Percentiles rank a stretch among this genome's conserved stretches.
Conservation (phyloP, 192 early-diverging fungal genomes). For the Linnemannia hyalina region DNA sequence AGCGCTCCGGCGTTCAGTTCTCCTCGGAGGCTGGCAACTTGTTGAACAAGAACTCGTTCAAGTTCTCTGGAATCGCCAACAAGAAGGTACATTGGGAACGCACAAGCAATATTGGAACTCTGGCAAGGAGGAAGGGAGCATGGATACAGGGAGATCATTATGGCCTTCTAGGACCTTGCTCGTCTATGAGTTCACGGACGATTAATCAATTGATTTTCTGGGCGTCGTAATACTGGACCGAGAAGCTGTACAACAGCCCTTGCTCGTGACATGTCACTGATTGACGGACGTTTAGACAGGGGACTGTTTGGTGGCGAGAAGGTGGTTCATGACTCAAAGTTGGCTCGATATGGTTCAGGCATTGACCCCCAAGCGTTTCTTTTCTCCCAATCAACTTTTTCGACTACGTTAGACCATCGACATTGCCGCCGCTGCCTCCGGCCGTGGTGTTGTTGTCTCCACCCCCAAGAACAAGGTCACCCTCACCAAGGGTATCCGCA, state of each 20-base stretch:
- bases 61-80: slow-evolving; percentile 86
- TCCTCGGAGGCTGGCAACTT: slow-evolving; percentile 82
- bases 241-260: neutral
- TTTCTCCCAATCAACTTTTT: neutral
- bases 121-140: no score
- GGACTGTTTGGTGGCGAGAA: no score
- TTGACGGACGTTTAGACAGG: neutral
- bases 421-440: slow-evolving; percentile 63
- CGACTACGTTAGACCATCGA: slow-evolving; percentile 65
- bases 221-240: neutral
- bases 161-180: neutral
- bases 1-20: slow-evolving; percentile 82
- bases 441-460: slow-evolving; percentile 75
- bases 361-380: neutral
- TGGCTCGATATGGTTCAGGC: neutral
- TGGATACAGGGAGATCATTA: slow-evolving; percentile 6
- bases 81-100: slow-evolving; percentile 67
- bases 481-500: slow-evolving; percentile 72
- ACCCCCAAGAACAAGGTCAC: slow-evolving; percentile 72
- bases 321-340: neutral
- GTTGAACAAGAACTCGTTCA: slow-evolving; percentile 83
- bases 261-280: neutral
- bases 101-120: neutral
- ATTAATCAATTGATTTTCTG: neutral
- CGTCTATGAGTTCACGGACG: neutral